A percentile compares a stretch with the other conserved stretches of the same genome.
These are phyloP conservation scores for Phytophthora pluvialis DNA, from an alignment of 352 stramenopile genomes.

Conservation along the genomic window DNA sequence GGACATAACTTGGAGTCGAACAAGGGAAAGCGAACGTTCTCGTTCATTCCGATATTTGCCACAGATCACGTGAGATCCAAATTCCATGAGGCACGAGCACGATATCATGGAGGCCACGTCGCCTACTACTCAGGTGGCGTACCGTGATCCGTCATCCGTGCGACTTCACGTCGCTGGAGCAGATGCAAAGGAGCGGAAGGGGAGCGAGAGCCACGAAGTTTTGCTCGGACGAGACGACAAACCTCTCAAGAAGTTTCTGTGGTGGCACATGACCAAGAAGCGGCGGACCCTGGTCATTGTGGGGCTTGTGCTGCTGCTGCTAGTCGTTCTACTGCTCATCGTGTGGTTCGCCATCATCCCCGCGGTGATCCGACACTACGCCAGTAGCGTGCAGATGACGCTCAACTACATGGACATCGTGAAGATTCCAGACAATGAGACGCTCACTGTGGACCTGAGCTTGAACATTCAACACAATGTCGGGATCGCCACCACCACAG, in stretches of 20 bases:
- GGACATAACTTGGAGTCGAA: neutral
- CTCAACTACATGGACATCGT: slow-evolving; percentile 75
- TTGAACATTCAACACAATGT: slow-evolving; percentile 55
- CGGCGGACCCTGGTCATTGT: slow-evolving; percentile 49
- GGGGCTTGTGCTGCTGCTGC: slow-evolving; percentile 37
- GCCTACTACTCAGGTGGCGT: slow-evolving; percentile 9
- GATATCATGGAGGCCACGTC: slow-evolving; percentile 20
- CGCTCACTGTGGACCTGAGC: slow-evolving; percentile 53
- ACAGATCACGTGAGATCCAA: neutral
- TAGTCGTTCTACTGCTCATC: slow-evolving; percentile 56
- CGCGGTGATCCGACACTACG: slow-evolving; percentile 58
- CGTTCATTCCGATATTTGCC: slow-evolving; percentile 3
- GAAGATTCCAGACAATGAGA: slow-evolving; percentile 43
- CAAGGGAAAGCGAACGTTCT: neutral
- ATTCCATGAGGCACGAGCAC: slow-evolving; percentile 5
- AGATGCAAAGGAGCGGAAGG: slow-evolving; percentile 13
- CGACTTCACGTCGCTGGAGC: slow-evolving; percentile 10
- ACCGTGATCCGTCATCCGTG: slow-evolving; percentile 23
- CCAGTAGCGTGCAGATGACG: slow-evolving; percentile 51
- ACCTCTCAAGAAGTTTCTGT: slow-evolving; percentile 49
- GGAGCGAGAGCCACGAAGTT: slow-evolving; percentile 10
- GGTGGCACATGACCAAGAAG: slow-evolving; percentile 60
- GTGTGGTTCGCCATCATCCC: slow-evolving; percentile 64
- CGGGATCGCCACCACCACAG: slow-evolving; percentile 44
- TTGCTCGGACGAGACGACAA: slow-evolving; percentile 12